These are phyloP conservation scores for Leccinum olivaceopallidum DNA, from an alignment of 768 basidiomycete genomes.

Conservation along the genomic window DNA sequence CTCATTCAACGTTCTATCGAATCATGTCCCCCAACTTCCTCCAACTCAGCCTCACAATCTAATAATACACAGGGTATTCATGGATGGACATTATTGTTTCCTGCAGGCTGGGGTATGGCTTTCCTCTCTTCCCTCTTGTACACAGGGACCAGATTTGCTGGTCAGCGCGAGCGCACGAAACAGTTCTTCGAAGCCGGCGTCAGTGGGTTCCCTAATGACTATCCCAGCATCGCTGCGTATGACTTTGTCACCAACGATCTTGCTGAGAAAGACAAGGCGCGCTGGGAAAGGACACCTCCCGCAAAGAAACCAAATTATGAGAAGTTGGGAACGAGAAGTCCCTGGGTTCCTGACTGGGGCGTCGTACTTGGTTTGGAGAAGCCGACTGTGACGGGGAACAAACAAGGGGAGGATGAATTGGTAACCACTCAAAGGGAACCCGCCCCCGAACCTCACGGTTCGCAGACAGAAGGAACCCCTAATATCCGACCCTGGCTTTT, in stretches of 20 bases:
- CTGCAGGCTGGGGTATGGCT: conserved; percentile 85
- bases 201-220: conserved; percentile 81
- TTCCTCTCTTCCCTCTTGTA: conserved; percentile 81
- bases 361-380: conserved; percentile 56
- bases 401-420: conserved; percentile 36
- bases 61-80: conserved; percentile 51
- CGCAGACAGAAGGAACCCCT: conserved; percentile 7
- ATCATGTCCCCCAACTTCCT: conserved; percentile 20
- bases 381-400: conserved; percentile 3
- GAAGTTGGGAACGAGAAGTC: conserved; percentile 62
- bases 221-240: conserved; percentile 59
- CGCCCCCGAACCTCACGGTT: conserved; percentile 5
- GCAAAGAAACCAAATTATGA: conserved; percentile 80
- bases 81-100: conserved; percentile 88
- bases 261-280: conserved; percentile 52
- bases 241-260: conserved; percentile 46
- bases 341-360: conserved; percentile 80
- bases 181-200: conserved; percentile 82
- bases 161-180: conserved; percentile 78
- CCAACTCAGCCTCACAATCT: conserved; percentile 18
- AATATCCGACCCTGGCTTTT: conserved; percentile 64
- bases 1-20: conserved; percentile 80
- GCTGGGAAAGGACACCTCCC: conserved; percentile 82
- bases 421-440: conserved; percentile 60
- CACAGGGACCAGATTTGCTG: conserved; percentile 83